These are phyloP conservation scores for Aspergillus floridensis DNA, from an alignment of 2,329 filamentous ascomycete species.

Conservation along the genomic window DNA sequence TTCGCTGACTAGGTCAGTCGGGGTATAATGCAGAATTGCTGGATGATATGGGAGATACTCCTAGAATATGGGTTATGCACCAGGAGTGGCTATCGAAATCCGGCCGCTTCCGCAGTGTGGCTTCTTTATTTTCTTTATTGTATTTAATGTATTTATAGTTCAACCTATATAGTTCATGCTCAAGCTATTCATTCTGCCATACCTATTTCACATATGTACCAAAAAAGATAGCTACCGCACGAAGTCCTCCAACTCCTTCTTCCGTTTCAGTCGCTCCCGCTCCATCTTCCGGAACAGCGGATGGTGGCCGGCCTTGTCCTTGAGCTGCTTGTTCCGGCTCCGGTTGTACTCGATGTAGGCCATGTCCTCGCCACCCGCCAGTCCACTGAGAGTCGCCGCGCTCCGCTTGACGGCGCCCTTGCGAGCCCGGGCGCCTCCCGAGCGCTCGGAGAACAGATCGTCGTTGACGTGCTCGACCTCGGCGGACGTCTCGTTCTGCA, in stretches of 20 bases:
- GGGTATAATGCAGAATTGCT: no score
- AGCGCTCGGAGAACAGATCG: conserved; percentile 63
- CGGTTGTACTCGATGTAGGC: conserved; percentile 87
- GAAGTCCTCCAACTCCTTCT: conserved; percentile 44
- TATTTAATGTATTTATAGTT: no score
- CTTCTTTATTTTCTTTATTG: neutral
- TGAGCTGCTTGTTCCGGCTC: conserved; percentile 65
- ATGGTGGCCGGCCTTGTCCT: conserved; percentile 59
- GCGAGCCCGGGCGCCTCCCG: conserved; percentile 39
- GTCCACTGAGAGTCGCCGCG: conserved; percentile 78
- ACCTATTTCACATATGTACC: neutral
- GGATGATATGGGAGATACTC: no score
- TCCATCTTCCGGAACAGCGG: conserved; percentile 66
- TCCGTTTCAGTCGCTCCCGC: conserved; percentile 59
- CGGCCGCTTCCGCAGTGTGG: neutral
- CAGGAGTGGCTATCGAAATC: no score
- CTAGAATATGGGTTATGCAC: no score
- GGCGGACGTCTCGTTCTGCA: conserved; percentile 75
- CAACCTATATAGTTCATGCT: no score
- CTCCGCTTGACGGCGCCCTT: conserved; percentile 70
- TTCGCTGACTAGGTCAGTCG: no score
- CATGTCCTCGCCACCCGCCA: conserved; percentile 94
- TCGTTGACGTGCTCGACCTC: conserved; percentile 69
- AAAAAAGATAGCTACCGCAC: conserved; percentile 11
- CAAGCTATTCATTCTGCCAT: neutral